Evolutionary conservation across 2,329 filamentous ascomycete genomes (phyloP).

Genomic region (Arthrobotrys entomopaga): DNA sequence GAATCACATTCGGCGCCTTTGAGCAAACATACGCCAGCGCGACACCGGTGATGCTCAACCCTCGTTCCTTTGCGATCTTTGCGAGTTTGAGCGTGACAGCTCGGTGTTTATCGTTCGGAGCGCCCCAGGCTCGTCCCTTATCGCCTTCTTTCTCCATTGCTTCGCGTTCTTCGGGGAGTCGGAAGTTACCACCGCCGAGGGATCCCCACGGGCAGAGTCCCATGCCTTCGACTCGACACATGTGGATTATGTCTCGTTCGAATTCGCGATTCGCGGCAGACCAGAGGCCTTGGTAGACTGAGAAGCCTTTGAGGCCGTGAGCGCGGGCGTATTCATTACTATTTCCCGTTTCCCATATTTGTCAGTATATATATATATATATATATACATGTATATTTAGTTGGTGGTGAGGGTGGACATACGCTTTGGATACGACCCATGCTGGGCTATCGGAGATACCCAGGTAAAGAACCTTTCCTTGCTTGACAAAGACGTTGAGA

Average conservation of each 20-base stretch:
- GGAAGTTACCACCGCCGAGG: constrained; percentile 67
- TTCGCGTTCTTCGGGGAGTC: constrained; percentile 65
- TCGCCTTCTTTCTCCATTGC: constrained; percentile 64
- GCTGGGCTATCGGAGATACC: constrained; percentile 76
- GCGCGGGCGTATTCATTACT: constrained; percentile 74
- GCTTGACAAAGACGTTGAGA: constrained; percentile 70
- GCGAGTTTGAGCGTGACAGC: constrained; percentile 70
- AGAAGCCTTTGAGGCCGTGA: constrained; percentile 76
- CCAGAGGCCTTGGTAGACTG: constrained; percentile 75
- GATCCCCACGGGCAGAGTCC: constrained; percentile 70
- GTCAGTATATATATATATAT: too few species aligned
- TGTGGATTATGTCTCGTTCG: constrained; percentile 75
- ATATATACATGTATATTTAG: too few species aligned
- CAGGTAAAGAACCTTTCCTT: constrained; percentile 74
- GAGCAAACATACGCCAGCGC: constrained; percentile 79
- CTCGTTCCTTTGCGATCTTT: constrained; percentile 69
- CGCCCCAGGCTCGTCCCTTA: constrained; percentile 60
- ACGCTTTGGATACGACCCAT: constrained; percentile 73
- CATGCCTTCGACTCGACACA: constrained; percentile 73
- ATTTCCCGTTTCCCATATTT: too few species aligned
- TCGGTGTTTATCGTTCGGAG: constrained; percentile 66
- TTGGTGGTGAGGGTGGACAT: not conserved
- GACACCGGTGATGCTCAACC: constrained; percentile 70
- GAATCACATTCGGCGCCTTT: constrained; percentile 78
- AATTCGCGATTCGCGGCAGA: constrained; percentile 72